Conservation (phyloP, 78 protist species). For the Dictyostelium intermedium region DNA sequence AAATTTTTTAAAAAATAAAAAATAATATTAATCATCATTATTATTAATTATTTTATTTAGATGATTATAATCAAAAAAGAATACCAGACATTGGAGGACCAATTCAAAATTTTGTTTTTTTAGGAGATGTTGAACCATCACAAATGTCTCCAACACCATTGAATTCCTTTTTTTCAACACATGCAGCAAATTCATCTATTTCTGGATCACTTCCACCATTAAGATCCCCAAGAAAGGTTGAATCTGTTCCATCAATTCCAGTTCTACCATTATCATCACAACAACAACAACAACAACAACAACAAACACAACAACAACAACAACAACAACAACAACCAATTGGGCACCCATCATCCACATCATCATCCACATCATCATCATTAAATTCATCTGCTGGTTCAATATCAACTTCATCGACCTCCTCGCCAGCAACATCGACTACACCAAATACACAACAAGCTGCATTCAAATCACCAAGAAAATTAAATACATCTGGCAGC, state of each 20-base stretch:
- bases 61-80: conserved; percentile 15
- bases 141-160: conserved; percentile 24
- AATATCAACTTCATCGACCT: neutral
- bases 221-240: conserved; percentile 71
- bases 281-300: neutral
- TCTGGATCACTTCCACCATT: conserved; percentile 62
- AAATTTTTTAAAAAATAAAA: neutral
- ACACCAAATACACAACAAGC: neutral
- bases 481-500: conserved; percentile 7
- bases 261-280: conserved; percentile 42
- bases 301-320: no score
- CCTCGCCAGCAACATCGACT: neutral
- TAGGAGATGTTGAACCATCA: conserved; percentile 37
- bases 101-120: conserved; percentile 41
- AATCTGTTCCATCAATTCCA: conserved; percentile 40
- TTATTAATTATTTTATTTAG: neutral
- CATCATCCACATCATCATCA: neutral
- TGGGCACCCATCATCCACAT: neutral
- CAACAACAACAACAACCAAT: conserved; percentile 17
- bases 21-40: no score
- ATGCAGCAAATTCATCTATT: conserved; percentile 8
- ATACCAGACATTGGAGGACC: conserved; percentile 42
- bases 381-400: neutral
- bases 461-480: conserved; percentile 43
- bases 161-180: conserved; percentile 33